phyloP scores from a whole-genome alignment of 495 filamentous ascomycete genomes.

The Neurospora discreta region DNA sequence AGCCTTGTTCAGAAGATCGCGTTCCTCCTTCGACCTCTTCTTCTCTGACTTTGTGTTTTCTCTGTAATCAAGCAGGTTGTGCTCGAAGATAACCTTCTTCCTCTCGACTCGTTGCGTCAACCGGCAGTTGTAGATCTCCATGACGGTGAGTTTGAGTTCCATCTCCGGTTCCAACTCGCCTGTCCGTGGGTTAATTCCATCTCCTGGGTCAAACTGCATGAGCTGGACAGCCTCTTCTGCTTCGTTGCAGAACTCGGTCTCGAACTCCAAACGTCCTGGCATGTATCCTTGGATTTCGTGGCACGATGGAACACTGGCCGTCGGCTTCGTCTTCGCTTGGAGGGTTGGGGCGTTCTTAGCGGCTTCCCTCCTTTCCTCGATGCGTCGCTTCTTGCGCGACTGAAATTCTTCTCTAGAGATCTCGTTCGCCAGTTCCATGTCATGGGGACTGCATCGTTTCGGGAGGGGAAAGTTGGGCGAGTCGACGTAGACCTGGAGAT shows the following conservation, averaged over 20 bases:
- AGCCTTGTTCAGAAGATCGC: conserved; percentile 77
- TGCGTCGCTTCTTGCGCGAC: conserved; percentile 81
- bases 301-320: conserved; percentile 83
- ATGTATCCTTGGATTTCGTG: conserved; percentile 98
- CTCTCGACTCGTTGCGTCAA: conserved; percentile 85
- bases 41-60: conserved; percentile 82
- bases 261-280: conserved; percentile 94
- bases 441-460: conserved; percentile 66
- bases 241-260: conserved; percentile 95
- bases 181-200: conserved; percentile 73
- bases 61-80: conserved; percentile 81
- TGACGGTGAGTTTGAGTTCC: conserved; percentile 93
- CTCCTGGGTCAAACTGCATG: conserved; percentile 95
- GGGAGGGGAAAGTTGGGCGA: conserved; percentile 78
- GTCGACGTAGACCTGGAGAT: conserved; percentile 76
- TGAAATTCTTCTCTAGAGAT: conserved; percentile 91
- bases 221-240: conserved; percentile 96
- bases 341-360: conserved; percentile 73
- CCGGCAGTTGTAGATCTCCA: conserved; percentile 95
- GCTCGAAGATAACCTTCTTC: conserved; percentile 94
- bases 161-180: conserved; percentile 85
- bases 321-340: conserved; percentile 90
- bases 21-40: conserved; percentile 91
- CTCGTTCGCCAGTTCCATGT: conserved; percentile 61
- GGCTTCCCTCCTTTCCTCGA: conserved; percentile 83